phyloP scores from a whole-genome alignment of 352 stramenopile genomes.

The Globisporangium radiosum region DNA sequence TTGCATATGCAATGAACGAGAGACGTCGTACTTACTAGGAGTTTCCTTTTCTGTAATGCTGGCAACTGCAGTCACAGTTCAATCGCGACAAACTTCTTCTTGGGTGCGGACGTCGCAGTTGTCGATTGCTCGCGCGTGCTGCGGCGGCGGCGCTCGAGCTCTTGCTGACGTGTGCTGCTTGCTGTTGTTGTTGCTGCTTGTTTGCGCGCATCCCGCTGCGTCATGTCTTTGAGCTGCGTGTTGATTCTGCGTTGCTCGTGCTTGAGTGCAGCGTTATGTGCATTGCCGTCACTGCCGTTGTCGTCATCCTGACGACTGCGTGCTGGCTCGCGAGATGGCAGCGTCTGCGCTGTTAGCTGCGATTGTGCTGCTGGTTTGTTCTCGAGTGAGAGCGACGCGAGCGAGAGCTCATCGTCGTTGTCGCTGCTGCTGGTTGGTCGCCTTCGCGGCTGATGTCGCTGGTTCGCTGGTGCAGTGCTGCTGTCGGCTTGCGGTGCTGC shows the following conservation, averaged over 20 bases:
- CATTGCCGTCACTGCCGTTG: not conserved
- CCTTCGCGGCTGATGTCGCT: not conserved
- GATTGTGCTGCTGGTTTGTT: conserved; percentile 4
- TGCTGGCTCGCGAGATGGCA: no score
- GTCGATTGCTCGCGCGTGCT: not conserved
- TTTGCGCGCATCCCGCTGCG: conserved; percentile 17
- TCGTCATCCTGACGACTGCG: not conserved
- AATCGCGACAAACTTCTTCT: conserved; percentile 12
- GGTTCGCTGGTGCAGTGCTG: conserved; percentile 1
- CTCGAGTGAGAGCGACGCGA: conserved; percentile 32
- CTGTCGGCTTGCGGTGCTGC: not conserved
- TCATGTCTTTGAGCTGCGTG: conserved; percentile 31
- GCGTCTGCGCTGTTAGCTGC: not conserved
- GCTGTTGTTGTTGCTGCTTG: no score
- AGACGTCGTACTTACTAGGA: no score
- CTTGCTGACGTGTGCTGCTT: not conserved
- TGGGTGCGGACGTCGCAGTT: not conserved
- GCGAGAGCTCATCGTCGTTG: conserved; percentile 15
- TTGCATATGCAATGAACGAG: no score
- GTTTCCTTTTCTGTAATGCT: no score
- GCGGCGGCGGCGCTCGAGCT: conserved; percentile 13
- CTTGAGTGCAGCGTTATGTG: conserved; percentile 20
- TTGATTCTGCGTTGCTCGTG: conserved; percentile 49
- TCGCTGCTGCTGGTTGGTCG: not conserved
- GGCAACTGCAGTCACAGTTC: conserved; percentile 2